Percentiles rank a stretch among this genome's conserved stretches.
Evolutionary conservation across 75 land plant genomes (phyloP).

Genomic region (Sequoiadendron giganteum): DNA sequence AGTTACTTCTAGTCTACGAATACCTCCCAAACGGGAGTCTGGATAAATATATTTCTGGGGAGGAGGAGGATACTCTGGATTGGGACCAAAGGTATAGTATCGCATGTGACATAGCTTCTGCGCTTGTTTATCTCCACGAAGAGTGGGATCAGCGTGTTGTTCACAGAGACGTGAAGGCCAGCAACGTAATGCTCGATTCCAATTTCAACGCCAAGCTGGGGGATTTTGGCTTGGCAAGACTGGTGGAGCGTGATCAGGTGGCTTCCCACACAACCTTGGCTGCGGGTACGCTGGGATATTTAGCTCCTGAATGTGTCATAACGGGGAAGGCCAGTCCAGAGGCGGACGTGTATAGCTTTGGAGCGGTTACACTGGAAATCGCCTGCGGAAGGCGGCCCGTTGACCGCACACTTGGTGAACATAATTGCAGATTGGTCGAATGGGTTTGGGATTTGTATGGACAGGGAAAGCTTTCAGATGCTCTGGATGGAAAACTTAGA

Average conservation of each 20-base stretch:
- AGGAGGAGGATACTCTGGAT: background rate
- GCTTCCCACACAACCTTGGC: no score
- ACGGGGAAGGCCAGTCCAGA: no score
- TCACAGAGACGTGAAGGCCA: conserved; percentile 16
- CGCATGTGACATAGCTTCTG: background rate
- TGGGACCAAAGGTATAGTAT: background rate
- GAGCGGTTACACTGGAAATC: no score
- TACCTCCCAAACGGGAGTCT: conserved; percentile 18
- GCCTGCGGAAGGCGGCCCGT: no score
- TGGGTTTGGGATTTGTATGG: conserved; percentile 52
- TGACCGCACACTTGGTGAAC: conserved; percentile 8
- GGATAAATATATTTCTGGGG: conserved; percentile 5
- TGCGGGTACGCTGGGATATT: no score
- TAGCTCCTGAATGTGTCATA: no score
- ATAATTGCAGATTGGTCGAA: conserved; percentile 46
- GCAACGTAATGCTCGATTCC: conserved; percentile 10
- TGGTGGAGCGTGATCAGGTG: background rate
- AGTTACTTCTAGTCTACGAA: conserved; percentile 19
- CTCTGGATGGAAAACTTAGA: conserved; percentile 38
- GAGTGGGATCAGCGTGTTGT: conserved; percentile 4
- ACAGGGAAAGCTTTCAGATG: conserved; percentile 28
- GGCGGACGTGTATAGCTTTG: no score
- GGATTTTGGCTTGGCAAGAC: conserved; percentile 15
- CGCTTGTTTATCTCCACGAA: conserved; percentile 8
- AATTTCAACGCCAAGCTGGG: conserved; percentile 1